Base-by-base conservation (phyloP, 2,329 filamentous ascomycete species). In the Alternaria triticina region DNA sequence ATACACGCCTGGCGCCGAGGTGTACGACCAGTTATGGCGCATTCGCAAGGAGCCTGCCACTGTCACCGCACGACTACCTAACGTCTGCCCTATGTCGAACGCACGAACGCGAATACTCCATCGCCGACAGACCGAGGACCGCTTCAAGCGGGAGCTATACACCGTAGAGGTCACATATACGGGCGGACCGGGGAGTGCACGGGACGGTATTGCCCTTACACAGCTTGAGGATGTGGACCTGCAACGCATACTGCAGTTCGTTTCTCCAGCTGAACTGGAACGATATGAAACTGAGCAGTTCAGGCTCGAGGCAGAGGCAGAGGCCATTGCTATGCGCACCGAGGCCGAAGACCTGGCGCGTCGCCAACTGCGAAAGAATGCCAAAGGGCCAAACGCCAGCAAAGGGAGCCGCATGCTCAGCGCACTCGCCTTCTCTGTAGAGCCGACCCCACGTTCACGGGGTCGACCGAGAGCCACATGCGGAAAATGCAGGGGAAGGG, bases 221-320 rank as follows among this genome's bases (percentile, higher is more conserved):
- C 71, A 72, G 17, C 57, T 65, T 3, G 57, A 67, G 20, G 61
- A 74, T 9, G 74, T 79, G 13, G 72, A 78, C 47, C 43, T 75
- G 40, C 72, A 69, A 46, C 63, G 70, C 20, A 79, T 79, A 28
- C 51, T 77, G 36, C 56, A 73, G 7, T 77, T 72, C 47, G 75
- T 78, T 4, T 75, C 71, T 1, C 68, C 66, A 6, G 57, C 67
- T 11, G 76, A 79, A 64, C 64, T 78, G 7, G 75, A 78, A 44
- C 66, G 74, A 9, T 79, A 69, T 43, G 77, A 79, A 54, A 77
- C 77, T 40, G 70, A 70, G 47, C 72, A 77, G 59, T 77, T 75
- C 59, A 63, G 56, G 9, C 62, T 71, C 10, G 73, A 77, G 54
- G 71, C 72, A 0, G 71, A 75, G 54, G 74, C 72, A 2, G 70